phyloP scores from a whole-genome alignment of 169 alveolate genomes.

The Plasmodium falciparum region DNA sequence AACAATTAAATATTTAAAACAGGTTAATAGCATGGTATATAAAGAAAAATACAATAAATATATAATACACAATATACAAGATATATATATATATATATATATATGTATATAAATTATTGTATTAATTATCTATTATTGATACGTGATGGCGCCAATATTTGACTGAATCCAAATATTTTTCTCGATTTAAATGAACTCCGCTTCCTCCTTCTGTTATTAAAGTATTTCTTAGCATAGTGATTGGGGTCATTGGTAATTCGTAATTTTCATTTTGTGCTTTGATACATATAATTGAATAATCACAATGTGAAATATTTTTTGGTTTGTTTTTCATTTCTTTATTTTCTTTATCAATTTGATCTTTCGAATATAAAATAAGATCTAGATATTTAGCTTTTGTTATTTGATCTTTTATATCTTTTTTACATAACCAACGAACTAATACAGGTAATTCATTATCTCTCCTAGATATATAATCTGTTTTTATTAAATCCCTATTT shows the following conservation, averaged over 20 bases:
- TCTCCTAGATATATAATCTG: constrained; percentile 95
- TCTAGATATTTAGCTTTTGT: constrained; percentile 93
- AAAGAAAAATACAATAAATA: too few relatives aligned
- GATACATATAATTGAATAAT: constrained; percentile 81
- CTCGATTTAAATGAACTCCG: constrained; percentile 96
- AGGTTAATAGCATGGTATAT: too few relatives aligned
- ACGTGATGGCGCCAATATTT: constrained; percentile 96
- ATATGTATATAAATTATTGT: too few relatives aligned
- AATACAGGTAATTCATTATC: constrained; percentile 98
- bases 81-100: not conserved
- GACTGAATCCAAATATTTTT: constrained; percentile 93
- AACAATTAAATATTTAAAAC: too few relatives aligned
- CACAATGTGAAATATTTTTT: constrained; percentile 51
- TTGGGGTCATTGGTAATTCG: constrained; percentile 98
- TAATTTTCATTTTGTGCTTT: constrained; percentile 84
- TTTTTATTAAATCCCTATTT: constrained; percentile 89
- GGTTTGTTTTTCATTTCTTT: constrained; percentile 69
- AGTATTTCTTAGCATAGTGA: constrained; percentile 97
- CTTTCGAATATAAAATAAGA: constrained; percentile 95
- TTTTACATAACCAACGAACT: constrained; percentile 94
- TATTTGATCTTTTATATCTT: constrained; percentile 77
- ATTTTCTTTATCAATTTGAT: constrained; percentile 94
- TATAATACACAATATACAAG: not conserved
- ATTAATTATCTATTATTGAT: constrained; percentile 80
- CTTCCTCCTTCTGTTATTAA: constrained; percentile 98